phyloP scores from a whole-genome alignment of 352 stramenopile species.

The Thraustotheca clavata region DNA sequence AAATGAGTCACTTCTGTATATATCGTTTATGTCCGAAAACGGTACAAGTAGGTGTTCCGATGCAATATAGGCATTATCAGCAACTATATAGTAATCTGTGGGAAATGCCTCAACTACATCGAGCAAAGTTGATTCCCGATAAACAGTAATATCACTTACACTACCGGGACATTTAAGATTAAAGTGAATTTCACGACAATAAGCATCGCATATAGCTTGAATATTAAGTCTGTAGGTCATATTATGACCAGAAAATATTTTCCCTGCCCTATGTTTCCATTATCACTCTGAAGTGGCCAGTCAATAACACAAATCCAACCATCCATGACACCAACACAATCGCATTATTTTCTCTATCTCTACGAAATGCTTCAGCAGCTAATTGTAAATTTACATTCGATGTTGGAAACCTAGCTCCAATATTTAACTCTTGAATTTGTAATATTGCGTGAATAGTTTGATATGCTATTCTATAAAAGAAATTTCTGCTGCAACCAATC shows the following conservation, averaged over 20 bases:
- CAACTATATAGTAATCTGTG: neutral
- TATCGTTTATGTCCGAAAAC: neutral
- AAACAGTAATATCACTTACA: neutral
- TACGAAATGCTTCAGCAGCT: neutral
- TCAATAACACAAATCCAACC: neutral
- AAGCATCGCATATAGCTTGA: neutral
- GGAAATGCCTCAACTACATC: neutral
- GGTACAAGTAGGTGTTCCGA: neutral
- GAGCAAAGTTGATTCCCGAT: neutral
- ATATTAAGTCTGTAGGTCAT: neutral
- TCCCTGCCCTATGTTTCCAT: neutral
- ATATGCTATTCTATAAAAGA: neutral
- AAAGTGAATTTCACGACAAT: neutral
- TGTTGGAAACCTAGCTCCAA: neutral
- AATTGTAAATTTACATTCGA: neutral
- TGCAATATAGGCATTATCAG: neutral
- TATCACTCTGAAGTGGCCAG: neutral
- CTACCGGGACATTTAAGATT: neutral
- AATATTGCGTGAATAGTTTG: neutral
- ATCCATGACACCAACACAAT: neutral
- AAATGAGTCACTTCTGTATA: neutral
- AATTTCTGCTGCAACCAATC: neutral
- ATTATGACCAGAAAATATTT: neutral
- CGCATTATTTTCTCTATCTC: neutral
- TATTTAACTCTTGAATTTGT: neutral